Conservation (phyloP, 2,329 filamentous ascomycete species). For the Sporothrix brasiliensis region DNA sequence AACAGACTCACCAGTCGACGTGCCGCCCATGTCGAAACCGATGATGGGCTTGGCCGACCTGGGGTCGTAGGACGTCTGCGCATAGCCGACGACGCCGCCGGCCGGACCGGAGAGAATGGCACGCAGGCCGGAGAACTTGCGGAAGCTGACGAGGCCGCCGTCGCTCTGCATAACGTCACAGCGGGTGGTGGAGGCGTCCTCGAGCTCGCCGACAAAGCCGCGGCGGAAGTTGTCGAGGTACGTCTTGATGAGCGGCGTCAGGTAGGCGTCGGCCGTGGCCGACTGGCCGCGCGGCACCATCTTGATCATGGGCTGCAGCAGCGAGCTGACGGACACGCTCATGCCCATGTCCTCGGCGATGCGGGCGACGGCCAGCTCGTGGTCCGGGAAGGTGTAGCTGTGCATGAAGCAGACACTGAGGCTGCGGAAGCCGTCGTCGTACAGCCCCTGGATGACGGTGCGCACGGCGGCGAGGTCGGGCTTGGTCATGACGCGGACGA, state of each 20-base stretch:
- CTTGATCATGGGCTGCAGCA: conserved; percentile 58
- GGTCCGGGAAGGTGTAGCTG: conserved; percentile 36
- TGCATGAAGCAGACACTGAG: conserved; percentile 45
- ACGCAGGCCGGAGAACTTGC: conserved; percentile 42
- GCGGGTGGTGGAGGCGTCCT: conserved; percentile 47
- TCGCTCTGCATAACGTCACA: conserved; percentile 76
- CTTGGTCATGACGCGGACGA: conserved; percentile 49
- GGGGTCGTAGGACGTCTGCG: conserved; percentile 71
- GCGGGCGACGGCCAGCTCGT: conserved; percentile 33
- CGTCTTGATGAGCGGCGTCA: conserved; percentile 70
- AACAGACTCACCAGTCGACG: background rate
- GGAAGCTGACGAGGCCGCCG: conserved; percentile 45
- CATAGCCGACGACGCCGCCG: conserved; percentile 72
- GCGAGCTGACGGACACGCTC: conserved; percentile 25
- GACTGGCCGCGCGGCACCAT: conserved; percentile 70
- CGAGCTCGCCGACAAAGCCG: conserved; percentile 52
- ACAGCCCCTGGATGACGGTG: conserved; percentile 61
- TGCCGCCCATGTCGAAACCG: conserved; percentile 60
- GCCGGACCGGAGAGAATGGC: conserved; percentile 72
- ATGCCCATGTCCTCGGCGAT: conserved; percentile 33
- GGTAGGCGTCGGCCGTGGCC: conserved; percentile 73
- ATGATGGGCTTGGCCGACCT: conserved; percentile 68
- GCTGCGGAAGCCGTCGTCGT: conserved; percentile 58
- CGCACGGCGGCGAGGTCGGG: conserved; percentile 60
- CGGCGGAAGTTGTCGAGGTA: conserved; percentile 69